Evolutionary conservation across 305 asterid genomes (phyloP).

Genomic region (Fraxinus dipetala): DNA sequence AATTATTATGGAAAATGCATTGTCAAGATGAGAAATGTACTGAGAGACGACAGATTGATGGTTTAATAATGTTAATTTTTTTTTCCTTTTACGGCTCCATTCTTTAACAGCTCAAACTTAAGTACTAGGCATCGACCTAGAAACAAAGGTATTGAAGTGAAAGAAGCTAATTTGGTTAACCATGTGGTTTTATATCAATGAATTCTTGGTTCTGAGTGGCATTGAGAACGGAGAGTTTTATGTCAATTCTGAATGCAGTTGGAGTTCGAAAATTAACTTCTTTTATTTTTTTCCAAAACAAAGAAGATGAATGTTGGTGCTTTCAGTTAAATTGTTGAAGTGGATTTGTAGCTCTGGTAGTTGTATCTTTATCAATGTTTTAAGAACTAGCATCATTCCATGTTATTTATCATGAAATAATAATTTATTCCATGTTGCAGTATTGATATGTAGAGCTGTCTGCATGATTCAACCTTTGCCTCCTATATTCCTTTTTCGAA

Average conservation of each 20-base stretch:
- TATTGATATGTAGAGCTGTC: not conserved
- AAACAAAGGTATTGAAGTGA: not conserved
- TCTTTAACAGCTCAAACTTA: not conserved
- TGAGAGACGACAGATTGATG: not conserved
- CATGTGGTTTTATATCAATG: not conserved
- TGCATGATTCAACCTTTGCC: not conserved
- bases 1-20: not conserved
- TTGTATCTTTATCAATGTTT: not conserved
- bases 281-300: not conserved
- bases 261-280: not conserved
- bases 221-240: not conserved
- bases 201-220: not conserved
- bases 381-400: not conserved
- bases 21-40: not conserved
- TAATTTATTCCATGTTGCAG: not conserved
- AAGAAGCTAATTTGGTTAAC: not conserved
- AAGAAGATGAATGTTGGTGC: conserved; percentile 10
- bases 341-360: not conserved
- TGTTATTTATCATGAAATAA: not conserved
- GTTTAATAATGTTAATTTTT: not conserved
- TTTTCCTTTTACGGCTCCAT: not conserved
- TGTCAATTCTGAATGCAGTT: not conserved
- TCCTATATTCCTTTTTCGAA: not conserved
- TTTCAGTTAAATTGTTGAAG: not conserved
- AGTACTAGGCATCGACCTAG: not conserved